These are phyloP conservation scores for Penicillium taxi DNA, from an alignment of 495 filamentous ascomycete genomes.

Conservation along the genomic window DNA sequence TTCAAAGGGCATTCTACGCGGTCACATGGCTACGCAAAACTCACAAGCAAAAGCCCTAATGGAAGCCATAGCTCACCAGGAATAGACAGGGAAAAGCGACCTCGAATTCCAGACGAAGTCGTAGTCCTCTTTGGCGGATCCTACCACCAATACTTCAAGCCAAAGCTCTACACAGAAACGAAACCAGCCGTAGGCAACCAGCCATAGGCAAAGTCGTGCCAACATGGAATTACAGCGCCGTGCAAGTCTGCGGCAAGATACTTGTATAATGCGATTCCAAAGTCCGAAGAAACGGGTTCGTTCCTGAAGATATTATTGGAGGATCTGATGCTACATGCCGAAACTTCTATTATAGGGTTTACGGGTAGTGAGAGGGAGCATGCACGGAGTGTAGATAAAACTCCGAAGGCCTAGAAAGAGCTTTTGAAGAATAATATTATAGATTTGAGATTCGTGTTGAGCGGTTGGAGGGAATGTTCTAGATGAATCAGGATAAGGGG, in stretches of 20 bases:
- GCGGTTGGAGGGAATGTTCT: constrained; percentile 45
- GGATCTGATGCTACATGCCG: constrained; percentile 34
- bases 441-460: constrained; percentile 41
- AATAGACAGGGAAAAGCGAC: not conserved
- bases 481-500: constrained; percentile 49
- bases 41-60: constrained; percentile 48
- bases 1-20: constrained; percentile 39
- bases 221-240: constrained; percentile 51
- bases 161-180: constrained; percentile 49
- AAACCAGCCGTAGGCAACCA: constrained; percentile 48
- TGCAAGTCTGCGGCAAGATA: constrained; percentile 42
- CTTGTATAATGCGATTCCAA: constrained; percentile 37
- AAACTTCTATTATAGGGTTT: constrained; percentile 42
- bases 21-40: constrained; percentile 48
- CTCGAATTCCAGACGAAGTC: constrained; percentile 15
- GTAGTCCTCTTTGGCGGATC: constrained; percentile 45
- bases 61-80: constrained; percentile 14
- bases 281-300: constrained; percentile 20
- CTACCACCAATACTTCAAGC: constrained; percentile 47
- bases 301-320: constrained; percentile 37
- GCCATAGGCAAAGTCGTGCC: constrained; percentile 48
- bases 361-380: constrained; percentile 20
- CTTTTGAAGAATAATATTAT: constrained; percentile 46
- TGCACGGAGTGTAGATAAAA: constrained; percentile 42
- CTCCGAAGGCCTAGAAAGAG: constrained; percentile 39